These are phyloP conservation scores for Spinacia oleracea DNA, from an alignment of 179 eudicot species.

Conservation along the genomic window DNA sequence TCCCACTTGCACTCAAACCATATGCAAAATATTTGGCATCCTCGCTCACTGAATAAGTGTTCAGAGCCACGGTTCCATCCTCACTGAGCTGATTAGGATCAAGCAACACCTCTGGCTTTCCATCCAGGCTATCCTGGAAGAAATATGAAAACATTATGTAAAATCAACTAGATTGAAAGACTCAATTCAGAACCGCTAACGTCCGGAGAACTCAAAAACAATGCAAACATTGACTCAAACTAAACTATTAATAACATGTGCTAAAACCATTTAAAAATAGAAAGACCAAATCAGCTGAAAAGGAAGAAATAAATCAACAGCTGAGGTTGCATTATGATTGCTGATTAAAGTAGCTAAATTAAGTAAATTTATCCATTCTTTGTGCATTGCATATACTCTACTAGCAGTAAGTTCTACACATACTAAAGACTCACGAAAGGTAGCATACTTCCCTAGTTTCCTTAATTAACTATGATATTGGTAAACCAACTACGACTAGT, in stretches of 20 bases:
- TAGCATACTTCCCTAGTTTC: neutral
- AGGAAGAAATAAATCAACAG: neutral
- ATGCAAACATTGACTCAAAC: neutral
- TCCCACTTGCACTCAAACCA: slow-evolving; percentile 88
- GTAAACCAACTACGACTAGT: too few relatives aligned
- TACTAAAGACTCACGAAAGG: neutral
- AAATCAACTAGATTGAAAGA: neutral
- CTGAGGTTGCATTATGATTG: neutral
- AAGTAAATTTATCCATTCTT: neutral
- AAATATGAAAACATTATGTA: neutral
- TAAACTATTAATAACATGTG: neutral
- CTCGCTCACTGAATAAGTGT: slow-evolving; percentile 64
- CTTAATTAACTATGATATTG: neutral
- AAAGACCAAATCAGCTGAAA: slow-evolving; percentile 1
- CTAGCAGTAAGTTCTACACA: neutral
- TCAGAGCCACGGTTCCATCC: slow-evolving; percentile 92
- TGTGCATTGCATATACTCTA: neutral
- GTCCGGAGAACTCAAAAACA: neutral
- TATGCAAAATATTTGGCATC: slow-evolving; percentile 90
- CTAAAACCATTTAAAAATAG: neutral
- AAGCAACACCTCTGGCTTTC: slow-evolving; percentile 80
- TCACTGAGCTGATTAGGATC: slow-evolving; percentile 89
- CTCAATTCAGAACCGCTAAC: neutral
- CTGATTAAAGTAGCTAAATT: neutral
- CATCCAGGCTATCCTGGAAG: slow-evolving; percentile 73